These are phyloP conservation scores for Lactifluus piperatus DNA, from an alignment of 768 basidiomycete species.

Conservation along the genomic window DNA sequence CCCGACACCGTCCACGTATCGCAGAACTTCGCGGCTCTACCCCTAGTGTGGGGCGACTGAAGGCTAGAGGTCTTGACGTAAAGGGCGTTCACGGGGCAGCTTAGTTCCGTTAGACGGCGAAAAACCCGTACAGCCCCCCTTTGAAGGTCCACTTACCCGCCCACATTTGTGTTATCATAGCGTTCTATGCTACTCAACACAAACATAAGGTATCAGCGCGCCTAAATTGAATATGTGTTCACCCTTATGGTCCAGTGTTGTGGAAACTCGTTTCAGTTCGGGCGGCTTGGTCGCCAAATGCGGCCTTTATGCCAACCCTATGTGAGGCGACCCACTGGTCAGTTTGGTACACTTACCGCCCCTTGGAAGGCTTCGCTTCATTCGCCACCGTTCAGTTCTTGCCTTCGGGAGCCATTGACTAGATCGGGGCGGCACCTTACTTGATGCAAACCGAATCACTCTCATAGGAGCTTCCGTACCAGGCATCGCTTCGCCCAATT, in stretches of 20 bases:
- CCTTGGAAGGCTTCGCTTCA: neutral
- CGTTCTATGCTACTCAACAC: neutral
- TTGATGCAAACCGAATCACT: neutral
- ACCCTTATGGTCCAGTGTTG: neutral
- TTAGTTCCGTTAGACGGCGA: neutral
- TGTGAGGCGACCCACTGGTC: neutral
- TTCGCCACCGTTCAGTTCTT: neutral
- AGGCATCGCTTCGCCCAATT: conserved; percentile 9
- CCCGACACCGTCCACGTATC: neutral
- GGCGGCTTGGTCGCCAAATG: neutral
- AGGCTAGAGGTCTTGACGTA: conserved; percentile 6
- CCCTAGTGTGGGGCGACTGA: neutral
- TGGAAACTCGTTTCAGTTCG: neutral
- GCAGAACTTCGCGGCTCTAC: conserved; percentile 4
- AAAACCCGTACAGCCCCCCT: neutral
- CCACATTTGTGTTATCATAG: neutral
- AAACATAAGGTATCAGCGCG: neutral
- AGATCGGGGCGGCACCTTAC: neutral
- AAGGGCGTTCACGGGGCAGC: conserved; percentile 1
- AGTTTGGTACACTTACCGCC: neutral
- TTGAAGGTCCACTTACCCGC: neutral
- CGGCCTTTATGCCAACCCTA: neutral
- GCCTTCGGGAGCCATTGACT: neutral
- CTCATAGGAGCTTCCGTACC: conserved; percentile 1
- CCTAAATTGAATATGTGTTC: neutral